Evolutionary conservation across 2,329 filamentous ascomycete genomes (phyloP).

Genomic region (Sclerotinia glacialis): DNA sequence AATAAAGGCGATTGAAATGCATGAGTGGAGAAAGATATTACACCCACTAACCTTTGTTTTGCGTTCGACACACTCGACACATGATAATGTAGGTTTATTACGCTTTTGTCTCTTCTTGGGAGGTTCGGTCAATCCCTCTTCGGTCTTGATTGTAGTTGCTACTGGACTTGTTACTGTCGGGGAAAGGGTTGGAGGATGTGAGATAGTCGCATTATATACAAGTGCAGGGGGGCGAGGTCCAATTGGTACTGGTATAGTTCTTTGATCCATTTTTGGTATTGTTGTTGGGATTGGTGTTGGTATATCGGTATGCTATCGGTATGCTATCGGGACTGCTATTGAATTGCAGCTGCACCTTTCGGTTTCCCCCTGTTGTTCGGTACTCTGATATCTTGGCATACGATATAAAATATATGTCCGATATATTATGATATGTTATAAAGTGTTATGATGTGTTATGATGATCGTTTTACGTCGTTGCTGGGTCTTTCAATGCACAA

Average conservation of each 20-base stretch:
- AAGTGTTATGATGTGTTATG: too few species aligned
- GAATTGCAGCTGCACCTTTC: neutral
- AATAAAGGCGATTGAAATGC: neutral
- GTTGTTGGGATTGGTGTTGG: neutral
- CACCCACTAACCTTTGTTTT: slow-evolving; percentile 66
- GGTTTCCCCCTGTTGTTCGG: neutral
- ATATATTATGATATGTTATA: too few species aligned
- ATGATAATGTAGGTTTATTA: slow-evolving; percentile 79
- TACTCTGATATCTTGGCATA: neutral
- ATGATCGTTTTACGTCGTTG: too few species aligned
- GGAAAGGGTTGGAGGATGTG: slow-evolving; percentile 22
- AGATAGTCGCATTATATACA: slow-evolving; percentile 22
- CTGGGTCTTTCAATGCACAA: neutral
- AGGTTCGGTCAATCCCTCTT: slow-evolving; percentile 26
- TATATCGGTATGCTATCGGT: too few species aligned
- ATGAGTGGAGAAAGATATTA: neutral
- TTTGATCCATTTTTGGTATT: slow-evolving; percentile 25
- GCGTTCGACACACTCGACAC: slow-evolving; percentile 75
- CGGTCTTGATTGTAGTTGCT: slow-evolving; percentile 24
- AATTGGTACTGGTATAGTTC: neutral
- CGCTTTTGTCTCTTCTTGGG: slow-evolving; percentile 70
- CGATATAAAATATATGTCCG: too few species aligned
- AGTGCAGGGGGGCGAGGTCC: slow-evolving; percentile 26
- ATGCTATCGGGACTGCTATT: too few species aligned
- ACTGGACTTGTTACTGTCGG: slow-evolving; percentile 24